Conservation (phyloP, 352 stramenopile genomes). For the Phytophthora sp. region DNA sequence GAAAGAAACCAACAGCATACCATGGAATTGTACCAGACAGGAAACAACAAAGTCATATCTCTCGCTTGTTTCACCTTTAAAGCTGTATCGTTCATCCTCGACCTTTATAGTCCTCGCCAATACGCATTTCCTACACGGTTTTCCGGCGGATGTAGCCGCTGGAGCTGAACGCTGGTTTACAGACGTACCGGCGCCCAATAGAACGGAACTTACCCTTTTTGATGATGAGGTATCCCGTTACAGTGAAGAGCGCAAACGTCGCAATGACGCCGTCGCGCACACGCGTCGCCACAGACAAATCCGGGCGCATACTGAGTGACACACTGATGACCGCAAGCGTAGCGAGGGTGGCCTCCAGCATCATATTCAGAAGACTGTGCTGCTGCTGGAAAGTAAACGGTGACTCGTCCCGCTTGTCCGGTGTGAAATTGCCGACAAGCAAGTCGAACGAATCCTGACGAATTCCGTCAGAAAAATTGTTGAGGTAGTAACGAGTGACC, state of each 20-base stretch:
- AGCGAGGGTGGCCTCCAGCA: constrained; percentile 59
- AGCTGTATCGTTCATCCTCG: not conserved
- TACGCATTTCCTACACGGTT: constrained; percentile 23
- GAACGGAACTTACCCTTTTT: constrained; percentile 86
- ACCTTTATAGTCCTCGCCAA: not conserved
- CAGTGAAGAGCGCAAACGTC: constrained; percentile 50
- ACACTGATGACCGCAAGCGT: constrained; percentile 62
- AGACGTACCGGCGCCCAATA: constrained; percentile 81
- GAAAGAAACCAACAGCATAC: no score
- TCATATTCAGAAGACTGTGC: constrained; percentile 70
- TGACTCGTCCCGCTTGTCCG: constrained; percentile 80
- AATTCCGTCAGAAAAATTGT: constrained; percentile 96
- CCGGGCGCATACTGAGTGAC: constrained; percentile 64
- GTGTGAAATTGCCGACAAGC: constrained; percentile 79
- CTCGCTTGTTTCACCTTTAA: constrained; percentile 10
- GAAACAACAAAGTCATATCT: constrained; percentile 7
- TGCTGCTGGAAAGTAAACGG: constrained; percentile 87
- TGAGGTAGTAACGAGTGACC: constrained; percentile 94
- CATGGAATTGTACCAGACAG: no score
- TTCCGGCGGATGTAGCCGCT: constrained; percentile 88
- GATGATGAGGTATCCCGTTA: constrained; percentile 72
- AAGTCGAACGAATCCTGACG: constrained; percentile 95
- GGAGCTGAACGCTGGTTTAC: constrained; percentile 86
- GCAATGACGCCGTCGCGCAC: constrained; percentile 69
- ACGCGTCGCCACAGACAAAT: constrained; percentile 60